phyloP scores from a whole-genome alignment of 208 protist species.

The Trypanosoma melophagium region DNA sequence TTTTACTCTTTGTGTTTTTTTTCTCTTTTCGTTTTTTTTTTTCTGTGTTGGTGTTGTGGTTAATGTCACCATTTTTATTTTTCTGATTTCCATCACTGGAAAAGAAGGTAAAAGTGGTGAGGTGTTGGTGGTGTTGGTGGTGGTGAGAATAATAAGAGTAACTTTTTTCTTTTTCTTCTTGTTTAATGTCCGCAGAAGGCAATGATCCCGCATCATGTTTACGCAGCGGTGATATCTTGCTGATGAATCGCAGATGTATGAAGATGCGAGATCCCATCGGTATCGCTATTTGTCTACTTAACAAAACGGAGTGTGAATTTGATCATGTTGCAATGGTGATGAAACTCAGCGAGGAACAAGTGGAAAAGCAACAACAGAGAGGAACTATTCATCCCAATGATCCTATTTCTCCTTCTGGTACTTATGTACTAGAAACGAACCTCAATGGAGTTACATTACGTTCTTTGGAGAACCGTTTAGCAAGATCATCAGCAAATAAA shows the following conservation, averaged over 20 bases:
- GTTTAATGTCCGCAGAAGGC: not conserved
- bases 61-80: slow-evolving; percentile 14
- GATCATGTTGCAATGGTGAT: slow-evolving; percentile 84
- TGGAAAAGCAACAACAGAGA: slow-evolving; percentile 36
- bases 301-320: slow-evolving; percentile 76
- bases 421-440: slow-evolving; percentile 83
- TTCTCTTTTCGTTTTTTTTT: not conserved
- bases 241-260: slow-evolving; percentile 83
- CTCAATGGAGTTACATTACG: slow-evolving; percentile 71
- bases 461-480: slow-evolving; percentile 60
- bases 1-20: slow-evolving; percentile 2
- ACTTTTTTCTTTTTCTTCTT: slow-evolving; percentile 14
- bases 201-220: slow-evolving; percentile 17
- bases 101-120: not conserved
- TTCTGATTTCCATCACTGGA: not conserved
- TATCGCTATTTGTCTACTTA: slow-evolving; percentile 63
- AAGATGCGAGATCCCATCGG: slow-evolving; percentile 67
- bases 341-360: slow-evolving; percentile 46
- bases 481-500: slow-evolving; percentile 54
- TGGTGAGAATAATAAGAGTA: not conserved
- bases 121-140: slow-evolving; percentile 7
- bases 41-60: not conserved
- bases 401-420: slow-evolving; percentile 57
- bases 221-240: slow-evolving; percentile 68
- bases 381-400: slow-evolving; percentile 29